Evolutionary conservation across 768 basidiomycete genomes (phyloP), one percentile per base, ranked within the genome.

Genomic region (Sutorius australiensis): DNA sequence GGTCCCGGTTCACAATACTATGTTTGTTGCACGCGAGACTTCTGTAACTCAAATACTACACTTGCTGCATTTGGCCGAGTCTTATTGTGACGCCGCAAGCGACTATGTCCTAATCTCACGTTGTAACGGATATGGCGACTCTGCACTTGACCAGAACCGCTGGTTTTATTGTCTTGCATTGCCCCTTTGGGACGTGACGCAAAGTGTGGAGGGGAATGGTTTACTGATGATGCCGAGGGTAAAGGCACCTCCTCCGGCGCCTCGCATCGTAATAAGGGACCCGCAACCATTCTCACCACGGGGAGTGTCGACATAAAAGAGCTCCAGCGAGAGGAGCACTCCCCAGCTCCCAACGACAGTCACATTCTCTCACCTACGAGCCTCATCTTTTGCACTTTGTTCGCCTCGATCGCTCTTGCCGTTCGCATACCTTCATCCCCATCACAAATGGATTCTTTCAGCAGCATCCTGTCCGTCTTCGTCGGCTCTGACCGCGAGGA

Each of bases 391-490:
- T n/a, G 17, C 48, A 24, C 37, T 47, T 45, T n/a, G 38, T 27
- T 33, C n/a, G 24, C 33, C 32, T 38, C 19, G 17, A 6, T 16
- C 43, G 36, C 17, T 33, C 28, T 42, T 11, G 9, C 31, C 28
- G 4, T 21, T 28, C 28, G 1, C 28, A 28, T 1, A 37, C 41
- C 13, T 1, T 31, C 49, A 34, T 36, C 56, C 12, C 3, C 39
- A 36, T 42, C 50, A 43, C 53, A 51, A 10, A 66, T 66, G 65
- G 66, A 66, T 43, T 50, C 57, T 28, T 61, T 66, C 48, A 56
- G 4, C 48, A 44, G 51, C n/a, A 30, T 58, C 44, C 36, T 59
- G 27, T 57, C 63, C 5, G 19, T 61, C 44, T 55, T 67, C 12
- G 34, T 46, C 32, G 42, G n/a, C 40, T 34, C 53, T 5, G 42